Conservation (phyloP, 2,329 filamentous ascomycete species). For the Phyllosticta paracitricarpa region DNA sequence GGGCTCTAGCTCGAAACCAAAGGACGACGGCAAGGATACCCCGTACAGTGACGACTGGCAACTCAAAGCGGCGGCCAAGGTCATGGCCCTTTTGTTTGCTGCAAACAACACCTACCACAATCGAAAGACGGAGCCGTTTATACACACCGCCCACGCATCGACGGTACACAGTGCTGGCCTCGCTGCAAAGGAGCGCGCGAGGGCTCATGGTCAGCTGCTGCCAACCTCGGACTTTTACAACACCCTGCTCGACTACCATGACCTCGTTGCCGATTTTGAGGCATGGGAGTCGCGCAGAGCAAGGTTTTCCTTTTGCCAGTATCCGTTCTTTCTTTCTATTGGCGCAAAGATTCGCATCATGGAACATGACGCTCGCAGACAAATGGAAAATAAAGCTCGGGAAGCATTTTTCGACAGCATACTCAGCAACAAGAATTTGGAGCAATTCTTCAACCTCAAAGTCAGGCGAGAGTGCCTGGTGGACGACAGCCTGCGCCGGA, state of each 20-base stretch:
- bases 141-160: not conserved
- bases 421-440: conserved; percentile 60
- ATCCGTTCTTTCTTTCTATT: conserved; percentile 83
- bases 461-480: conserved; percentile 78
- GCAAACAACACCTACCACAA: conserved; percentile 55
- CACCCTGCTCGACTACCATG: conserved; percentile 74
- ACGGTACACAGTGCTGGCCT: conserved; percentile 24
- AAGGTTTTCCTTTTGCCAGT: conserved; percentile 83
- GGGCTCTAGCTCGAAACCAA: conserved; percentile 35
- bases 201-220: conserved; percentile 54
- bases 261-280: conserved; percentile 78
- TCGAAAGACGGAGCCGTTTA: conserved; percentile 6
- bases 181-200: conserved; percentile 33
- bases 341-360: conserved; percentile 87
- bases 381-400: conserved; percentile 81
- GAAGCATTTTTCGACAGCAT: conserved; percentile 90
- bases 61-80: conserved; percentile 66
- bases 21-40: conserved; percentile 26
- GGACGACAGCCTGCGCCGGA: conserved; percentile 74
- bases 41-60: conserved; percentile 80
- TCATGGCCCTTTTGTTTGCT: conserved; percentile 71
- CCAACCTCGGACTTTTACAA: conserved; percentile 83
- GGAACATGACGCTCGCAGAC: conserved; percentile 75
- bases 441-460: conserved; percentile 66
- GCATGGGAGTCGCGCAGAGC: conserved; percentile 67